phyloP scores from a whole-genome alignment of 2,329 filamentous ascomycete genomes.

The Fusarium pseudocircinatum region DNA sequence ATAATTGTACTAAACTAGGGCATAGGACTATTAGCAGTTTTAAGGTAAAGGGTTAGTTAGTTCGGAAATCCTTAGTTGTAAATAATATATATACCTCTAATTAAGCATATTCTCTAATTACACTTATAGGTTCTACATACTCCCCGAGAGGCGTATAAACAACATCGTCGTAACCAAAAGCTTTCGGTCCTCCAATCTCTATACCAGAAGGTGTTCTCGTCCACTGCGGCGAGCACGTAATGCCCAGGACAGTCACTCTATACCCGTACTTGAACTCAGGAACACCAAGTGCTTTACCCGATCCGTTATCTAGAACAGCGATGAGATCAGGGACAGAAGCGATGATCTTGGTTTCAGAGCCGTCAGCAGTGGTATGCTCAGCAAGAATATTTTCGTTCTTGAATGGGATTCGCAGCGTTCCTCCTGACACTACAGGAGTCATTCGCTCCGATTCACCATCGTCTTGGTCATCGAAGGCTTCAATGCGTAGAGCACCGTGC shows the following conservation, averaged over 20 bases:
- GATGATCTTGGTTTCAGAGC: not conserved
- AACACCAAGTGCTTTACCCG: conserved; percentile 16
- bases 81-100: no score
- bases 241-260: conserved; percentile 6
- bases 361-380: not conserved
- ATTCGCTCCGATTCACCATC: not conserved
- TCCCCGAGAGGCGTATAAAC: not conserved
- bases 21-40: no score
- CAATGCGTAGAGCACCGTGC: not conserved
- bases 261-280: conserved; percentile 24
- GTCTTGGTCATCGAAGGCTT: not conserved
- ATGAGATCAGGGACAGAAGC: conserved; percentile 17
- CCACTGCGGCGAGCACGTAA: conserved; percentile 19
- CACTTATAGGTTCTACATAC: not conserved
- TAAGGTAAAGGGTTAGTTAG: no score
- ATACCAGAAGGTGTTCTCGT: not conserved
- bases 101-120: not conserved
- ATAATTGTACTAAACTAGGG: no score
- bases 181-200: not conserved
- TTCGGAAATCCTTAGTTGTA: no score
- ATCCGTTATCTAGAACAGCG: conserved; percentile 7
- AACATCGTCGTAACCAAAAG: not conserved
- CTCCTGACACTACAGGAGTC: not conserved
- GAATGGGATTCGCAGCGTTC: not conserved
- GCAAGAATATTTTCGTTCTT: not conserved